Evolutionary conservation across 1,284 basidiomycete genomes (phyloP).

Genomic region (Sanghuangporus weigelae): DNA sequence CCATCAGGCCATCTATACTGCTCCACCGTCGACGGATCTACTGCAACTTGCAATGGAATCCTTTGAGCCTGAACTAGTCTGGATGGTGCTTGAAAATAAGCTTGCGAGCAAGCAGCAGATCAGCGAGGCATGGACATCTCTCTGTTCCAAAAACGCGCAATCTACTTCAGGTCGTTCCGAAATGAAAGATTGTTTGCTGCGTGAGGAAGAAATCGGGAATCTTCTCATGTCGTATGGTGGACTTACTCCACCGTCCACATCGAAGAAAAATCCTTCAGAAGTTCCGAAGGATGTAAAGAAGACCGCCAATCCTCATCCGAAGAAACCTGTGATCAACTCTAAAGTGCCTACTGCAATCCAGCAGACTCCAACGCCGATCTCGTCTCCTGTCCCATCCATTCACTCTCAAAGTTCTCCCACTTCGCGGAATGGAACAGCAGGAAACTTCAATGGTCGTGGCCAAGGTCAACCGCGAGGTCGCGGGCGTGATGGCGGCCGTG

Average conservation of each 20-base stretch:
- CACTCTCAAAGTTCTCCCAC: neutral
- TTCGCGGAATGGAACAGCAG: neutral
- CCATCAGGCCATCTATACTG: constrained; percentile 40
- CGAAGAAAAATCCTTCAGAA: constrained; percentile 22
- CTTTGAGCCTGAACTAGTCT: constrained; percentile 53
- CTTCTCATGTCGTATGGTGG: constrained; percentile 50
- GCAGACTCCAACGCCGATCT: constrained; percentile 5
- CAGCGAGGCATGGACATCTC: constrained; percentile 42
- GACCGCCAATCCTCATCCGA: neutral
- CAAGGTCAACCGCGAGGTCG: constrained; percentile 19
- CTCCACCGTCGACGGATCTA: constrained; percentile 35
- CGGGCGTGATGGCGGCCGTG: neutral
- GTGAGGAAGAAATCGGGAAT: constrained; percentile 46
- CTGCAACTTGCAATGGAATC: constrained; percentile 55
- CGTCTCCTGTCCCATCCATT: neutral
- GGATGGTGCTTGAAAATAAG: constrained; percentile 54
- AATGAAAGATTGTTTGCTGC: constrained; percentile 27
- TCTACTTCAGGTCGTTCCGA: constrained; percentile 20
- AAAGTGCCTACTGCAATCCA: constrained; percentile 25
- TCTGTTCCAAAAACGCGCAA: constrained; percentile 29
- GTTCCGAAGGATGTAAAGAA: constrained; percentile 6
- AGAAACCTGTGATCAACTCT: constrained; percentile 14
- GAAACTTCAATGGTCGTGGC: constrained; percentile 22
- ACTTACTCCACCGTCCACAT: constrained; percentile 42
- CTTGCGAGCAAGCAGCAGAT: constrained; percentile 46